These are phyloP conservation scores for Triadica sebifera DNA, from an alignment of 345 rosid species.

Conservation along the genomic window DNA sequence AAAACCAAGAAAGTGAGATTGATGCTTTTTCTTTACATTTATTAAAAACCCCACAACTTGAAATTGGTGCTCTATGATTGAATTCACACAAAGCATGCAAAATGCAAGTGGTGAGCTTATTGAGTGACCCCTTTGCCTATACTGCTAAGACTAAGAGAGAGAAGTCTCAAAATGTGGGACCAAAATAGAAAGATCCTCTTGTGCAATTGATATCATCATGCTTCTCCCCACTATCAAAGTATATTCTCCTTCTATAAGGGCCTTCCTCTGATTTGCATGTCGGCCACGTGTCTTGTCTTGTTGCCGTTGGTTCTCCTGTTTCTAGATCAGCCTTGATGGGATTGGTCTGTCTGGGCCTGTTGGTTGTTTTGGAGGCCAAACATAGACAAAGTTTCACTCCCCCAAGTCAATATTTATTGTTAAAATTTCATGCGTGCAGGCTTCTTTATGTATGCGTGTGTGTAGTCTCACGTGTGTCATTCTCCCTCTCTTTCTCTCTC, in stretches of 20 bases:
- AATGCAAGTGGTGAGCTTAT: conserved; percentile 21
- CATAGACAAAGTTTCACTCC: conserved; percentile 26
- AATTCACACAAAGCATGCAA: conserved; percentile 33
- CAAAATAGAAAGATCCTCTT: conserved; percentile 31
- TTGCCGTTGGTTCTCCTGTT: conserved; percentile 31
- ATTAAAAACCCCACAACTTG: conserved; percentile 12
- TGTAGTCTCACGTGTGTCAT: neutral
- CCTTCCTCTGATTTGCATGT: conserved; percentile 43
- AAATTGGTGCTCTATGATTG: conserved; percentile 37
- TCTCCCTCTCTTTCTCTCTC: too few relatives aligned
- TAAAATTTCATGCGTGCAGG: conserved; percentile 15
- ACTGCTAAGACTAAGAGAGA: neutral
- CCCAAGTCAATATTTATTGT: neutral
- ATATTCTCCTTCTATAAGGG: conserved; percentile 31
- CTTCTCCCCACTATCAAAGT: conserved; percentile 42
- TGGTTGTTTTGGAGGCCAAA: conserved; percentile 51
- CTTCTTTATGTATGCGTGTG: neutral
- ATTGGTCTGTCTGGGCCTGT: conserved; percentile 24
- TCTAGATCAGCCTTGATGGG: conserved; percentile 25
- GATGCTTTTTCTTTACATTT: neutral
- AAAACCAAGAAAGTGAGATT: neutral
- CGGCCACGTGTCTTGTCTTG: conserved; percentile 49
- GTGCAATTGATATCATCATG: conserved; percentile 39
- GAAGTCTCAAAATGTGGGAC: conserved; percentile 23
- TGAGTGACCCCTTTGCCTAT: neutral